These are phyloP conservation scores for Tetracentron sinense DNA, from an alignment of 164 flowering plant genomes.

Conservation along the genomic window DNA sequence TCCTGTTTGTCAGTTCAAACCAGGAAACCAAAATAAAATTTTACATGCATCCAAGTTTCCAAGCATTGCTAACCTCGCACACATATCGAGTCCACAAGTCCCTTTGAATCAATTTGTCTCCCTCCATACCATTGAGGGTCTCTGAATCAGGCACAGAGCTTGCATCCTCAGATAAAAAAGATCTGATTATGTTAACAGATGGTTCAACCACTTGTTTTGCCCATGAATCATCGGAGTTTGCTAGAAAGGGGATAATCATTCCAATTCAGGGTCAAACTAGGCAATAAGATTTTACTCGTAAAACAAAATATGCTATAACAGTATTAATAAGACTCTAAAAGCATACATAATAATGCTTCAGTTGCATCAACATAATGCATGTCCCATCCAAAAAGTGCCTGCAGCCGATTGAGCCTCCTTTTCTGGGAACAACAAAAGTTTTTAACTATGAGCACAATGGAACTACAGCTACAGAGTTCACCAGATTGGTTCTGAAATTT, in stretches of 20 bases:
- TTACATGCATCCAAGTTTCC: neutral
- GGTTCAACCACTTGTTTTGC: constrained; percentile 55
- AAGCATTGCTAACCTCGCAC: constrained; percentile 56
- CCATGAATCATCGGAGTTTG: constrained; percentile 56
- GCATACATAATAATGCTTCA: constrained; percentile 52
- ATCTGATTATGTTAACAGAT: constrained; percentile 42
- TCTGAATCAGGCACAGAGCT: constrained; percentile 12
- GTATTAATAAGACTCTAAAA: neutral
- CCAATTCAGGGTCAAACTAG: neutral
- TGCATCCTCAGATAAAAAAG: constrained; percentile 38
- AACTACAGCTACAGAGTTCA: neutral
- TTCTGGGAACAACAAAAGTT: constrained; percentile 41
- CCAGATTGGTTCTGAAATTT: neutral
- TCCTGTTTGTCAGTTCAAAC: neutral
- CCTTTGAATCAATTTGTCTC: constrained; percentile 29
- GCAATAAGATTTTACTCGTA: neutral
- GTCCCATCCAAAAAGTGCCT: constrained; percentile 70
- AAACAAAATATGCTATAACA: neutral
- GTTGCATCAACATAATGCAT: constrained; percentile 73
- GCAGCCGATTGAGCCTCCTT: constrained; percentile 65
- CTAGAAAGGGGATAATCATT: constrained; percentile 21
- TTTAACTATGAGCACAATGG: neutral
- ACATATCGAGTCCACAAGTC: constrained; percentile 82
- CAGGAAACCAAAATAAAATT: neutral
- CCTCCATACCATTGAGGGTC: constrained; percentile 2